A percentile compares a stretch with the other conserved stretches of the same genome.
Conservation (phyloP, 2,329 filamentous ascomycete species). For the Venturia pyrina region DNA sequence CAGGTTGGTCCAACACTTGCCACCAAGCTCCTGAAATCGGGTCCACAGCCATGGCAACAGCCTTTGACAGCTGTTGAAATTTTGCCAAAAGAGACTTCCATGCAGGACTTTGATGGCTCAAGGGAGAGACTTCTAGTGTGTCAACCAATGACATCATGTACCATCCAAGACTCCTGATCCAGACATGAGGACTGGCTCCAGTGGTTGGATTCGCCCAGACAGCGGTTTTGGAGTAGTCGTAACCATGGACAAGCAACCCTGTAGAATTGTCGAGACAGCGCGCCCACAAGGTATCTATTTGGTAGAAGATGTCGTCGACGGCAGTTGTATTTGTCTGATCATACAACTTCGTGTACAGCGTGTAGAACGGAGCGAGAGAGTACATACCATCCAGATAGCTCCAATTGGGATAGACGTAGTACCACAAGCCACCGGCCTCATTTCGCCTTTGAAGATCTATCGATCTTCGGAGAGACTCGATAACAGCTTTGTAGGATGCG, state of each 20-base stretch:
- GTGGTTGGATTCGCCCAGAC: slow-evolving; percentile 42
- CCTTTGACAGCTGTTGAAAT: slow-evolving; percentile 23
- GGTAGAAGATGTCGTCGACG: slow-evolving; percentile 20
- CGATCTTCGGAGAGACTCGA: slow-evolving; percentile 18
- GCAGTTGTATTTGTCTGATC: slow-evolving; percentile 13
- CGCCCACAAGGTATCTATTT: slow-evolving; percentile 27
- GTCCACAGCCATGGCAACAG: slow-evolving; percentile 30
- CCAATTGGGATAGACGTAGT: slow-evolving; percentile 39
- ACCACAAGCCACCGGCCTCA: slow-evolving; percentile 24
- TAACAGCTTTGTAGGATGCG: slow-evolving; percentile 16
- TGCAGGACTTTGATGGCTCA: slow-evolving; percentile 15
- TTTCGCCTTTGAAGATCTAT: slow-evolving; percentile 22
- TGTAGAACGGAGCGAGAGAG: slow-evolving; percentile 36
- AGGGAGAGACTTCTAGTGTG: slow-evolving; percentile 32
- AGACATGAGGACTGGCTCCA: slow-evolving; percentile 43
- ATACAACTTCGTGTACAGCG: slow-evolving; percentile 18
- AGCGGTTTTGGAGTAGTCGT: slow-evolving; percentile 39
- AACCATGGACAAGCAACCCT: slow-evolving; percentile 44
- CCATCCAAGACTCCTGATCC: slow-evolving; percentile 47
- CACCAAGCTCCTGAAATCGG: slow-evolving; percentile 42
- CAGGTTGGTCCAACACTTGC: slow-evolving; percentile 44
- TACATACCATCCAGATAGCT: slow-evolving; percentile 47
- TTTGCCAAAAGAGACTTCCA: slow-evolving; percentile 13
- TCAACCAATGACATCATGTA: slow-evolving; percentile 44
- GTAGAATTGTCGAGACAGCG: slow-evolving; percentile 23